These are phyloP conservation scores for Xylaria curta DNA, from an alignment of 495 filamentous ascomycete genomes.

Conservation along the genomic window DNA sequence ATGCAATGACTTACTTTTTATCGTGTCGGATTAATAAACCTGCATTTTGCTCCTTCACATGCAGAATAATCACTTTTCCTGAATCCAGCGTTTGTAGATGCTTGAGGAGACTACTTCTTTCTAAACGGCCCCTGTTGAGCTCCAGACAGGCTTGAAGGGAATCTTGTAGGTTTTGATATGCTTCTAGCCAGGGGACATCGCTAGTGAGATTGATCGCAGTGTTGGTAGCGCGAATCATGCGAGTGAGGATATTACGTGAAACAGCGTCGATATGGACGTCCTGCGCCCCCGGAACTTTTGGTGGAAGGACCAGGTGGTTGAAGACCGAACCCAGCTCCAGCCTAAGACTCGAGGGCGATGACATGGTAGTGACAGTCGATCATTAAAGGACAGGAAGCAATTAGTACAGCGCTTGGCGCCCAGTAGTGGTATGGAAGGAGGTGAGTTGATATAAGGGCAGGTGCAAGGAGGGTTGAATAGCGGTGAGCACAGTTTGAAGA, in stretches of 20 bases:
- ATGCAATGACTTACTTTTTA: constrained; percentile 42
- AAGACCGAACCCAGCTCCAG: constrained; percentile 39
- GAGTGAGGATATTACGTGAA: constrained; percentile 43
- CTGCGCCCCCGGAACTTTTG: constrained; percentile 50
- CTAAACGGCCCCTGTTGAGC: constrained; percentile 47
- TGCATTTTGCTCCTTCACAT: constrained; percentile 63
- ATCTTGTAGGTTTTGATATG: constrained; percentile 41
- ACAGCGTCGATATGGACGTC: constrained; percentile 48
- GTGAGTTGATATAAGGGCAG: background rate
- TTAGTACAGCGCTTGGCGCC: background rate
- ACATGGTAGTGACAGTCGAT: background rate
- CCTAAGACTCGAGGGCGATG: background rate
- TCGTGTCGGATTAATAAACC: constrained; percentile 56
- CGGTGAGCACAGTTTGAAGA: background rate
- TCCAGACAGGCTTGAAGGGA: constrained; percentile 42
- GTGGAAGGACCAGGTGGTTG: constrained; percentile 56
- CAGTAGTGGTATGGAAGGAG: background rate
- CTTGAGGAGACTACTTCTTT: constrained; percentile 44
- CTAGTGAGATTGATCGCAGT: constrained; percentile 32
- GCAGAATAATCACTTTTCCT: constrained; percentile 48
- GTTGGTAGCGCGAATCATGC: constrained; percentile 43
- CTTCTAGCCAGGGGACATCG: constrained; percentile 28
- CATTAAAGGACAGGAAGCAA: background rate
- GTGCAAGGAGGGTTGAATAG: background rate
- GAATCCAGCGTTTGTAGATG: constrained; percentile 43